phyloP scores from a whole-genome alignment of 1,139 yeast species.

The Saccharomyces hybrid region DNA sequence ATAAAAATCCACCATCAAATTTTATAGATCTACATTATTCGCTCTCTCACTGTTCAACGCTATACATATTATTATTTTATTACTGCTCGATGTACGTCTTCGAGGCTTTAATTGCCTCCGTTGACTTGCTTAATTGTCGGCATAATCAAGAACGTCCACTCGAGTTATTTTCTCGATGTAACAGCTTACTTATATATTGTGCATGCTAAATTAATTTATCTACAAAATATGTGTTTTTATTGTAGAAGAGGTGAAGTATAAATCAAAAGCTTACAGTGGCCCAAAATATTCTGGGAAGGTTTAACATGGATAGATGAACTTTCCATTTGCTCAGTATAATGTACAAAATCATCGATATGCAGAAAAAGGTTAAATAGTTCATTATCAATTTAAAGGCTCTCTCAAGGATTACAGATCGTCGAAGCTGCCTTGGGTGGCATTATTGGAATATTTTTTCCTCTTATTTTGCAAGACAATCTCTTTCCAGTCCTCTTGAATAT shows the following conservation, averaged over 20 bases:
- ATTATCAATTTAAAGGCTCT: neutral
- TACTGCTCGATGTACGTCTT: neutral
- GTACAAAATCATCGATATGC: neutral
- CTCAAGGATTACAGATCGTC: constrained; percentile 49
- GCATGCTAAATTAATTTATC: neutral
- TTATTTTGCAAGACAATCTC: constrained; percentile 58
- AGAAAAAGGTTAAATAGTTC: neutral
- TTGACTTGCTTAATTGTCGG: neutral
- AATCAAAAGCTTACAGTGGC: neutral
- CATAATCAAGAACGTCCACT: neutral
- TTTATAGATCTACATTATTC: neutral
- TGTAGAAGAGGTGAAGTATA: neutral
- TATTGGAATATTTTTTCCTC: constrained; percentile 18
- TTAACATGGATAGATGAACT: neutral
- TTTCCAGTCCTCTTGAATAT: constrained; percentile 73
- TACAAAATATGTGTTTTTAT: neutral
- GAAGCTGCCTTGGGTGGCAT: constrained; percentile 51
- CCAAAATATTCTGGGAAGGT: neutral
- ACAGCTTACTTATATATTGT: neutral
- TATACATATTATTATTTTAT: neutral
- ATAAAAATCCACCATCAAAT: neutral
- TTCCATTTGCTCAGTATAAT: neutral
- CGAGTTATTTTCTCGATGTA: neutral
- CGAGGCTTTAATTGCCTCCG: neutral
- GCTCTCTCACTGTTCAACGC: no score